Conservation (phyloP, 2,329 filamentous ascomycete species). For the Ceratocystis albifundus region DNA sequence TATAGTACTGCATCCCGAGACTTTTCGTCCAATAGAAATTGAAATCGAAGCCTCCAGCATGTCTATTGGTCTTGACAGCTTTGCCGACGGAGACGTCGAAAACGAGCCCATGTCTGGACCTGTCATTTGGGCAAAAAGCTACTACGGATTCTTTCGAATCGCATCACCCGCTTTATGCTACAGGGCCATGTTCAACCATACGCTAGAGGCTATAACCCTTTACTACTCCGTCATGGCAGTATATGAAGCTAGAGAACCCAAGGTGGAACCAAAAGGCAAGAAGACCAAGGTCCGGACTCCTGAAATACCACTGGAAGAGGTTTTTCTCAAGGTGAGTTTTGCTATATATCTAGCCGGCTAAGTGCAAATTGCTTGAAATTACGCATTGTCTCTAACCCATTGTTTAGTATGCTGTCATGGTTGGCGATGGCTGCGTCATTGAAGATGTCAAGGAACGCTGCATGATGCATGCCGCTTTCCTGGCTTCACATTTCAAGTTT, state of each 20-base stretch:
- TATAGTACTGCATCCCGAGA: conserved; percentile 18
- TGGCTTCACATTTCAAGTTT: conserved; percentile 42
- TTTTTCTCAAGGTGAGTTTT: conserved; percentile 30
- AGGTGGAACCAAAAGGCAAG: conserved; percentile 29
- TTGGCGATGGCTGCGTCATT: conserved; percentile 42
- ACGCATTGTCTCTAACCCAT: background rate
- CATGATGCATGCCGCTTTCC: conserved; percentile 39
- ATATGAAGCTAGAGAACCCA: conserved; percentile 35
- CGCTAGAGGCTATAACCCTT: conserved; percentile 51
- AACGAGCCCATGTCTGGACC: conserved; percentile 33
- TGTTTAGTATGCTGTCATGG: conserved; percentile 38
- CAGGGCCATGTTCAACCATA: conserved; percentile 43
- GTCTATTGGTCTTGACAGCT: conserved; percentile 41
- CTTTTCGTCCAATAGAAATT: conserved; percentile 32
- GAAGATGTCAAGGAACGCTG: conserved; percentile 40
- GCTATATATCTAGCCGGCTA: background rate
- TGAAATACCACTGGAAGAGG: conserved; percentile 29
- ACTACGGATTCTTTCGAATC: conserved; percentile 58
- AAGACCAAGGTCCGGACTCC: conserved; percentile 26
- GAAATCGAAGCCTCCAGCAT: conserved; percentile 39
- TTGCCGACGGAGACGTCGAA: conserved; percentile 9
- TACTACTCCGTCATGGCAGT: conserved; percentile 52
- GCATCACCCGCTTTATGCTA: conserved; percentile 45
- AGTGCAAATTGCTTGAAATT: background rate
- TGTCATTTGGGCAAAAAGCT: conserved; percentile 54